Percentiles rank a stretch among this genome's conserved stretches.
These are phyloP conservation scores for Serendipita sp. DNA, from an alignment of 768 basidiomycete genomes.

Conservation along the genomic window DNA sequence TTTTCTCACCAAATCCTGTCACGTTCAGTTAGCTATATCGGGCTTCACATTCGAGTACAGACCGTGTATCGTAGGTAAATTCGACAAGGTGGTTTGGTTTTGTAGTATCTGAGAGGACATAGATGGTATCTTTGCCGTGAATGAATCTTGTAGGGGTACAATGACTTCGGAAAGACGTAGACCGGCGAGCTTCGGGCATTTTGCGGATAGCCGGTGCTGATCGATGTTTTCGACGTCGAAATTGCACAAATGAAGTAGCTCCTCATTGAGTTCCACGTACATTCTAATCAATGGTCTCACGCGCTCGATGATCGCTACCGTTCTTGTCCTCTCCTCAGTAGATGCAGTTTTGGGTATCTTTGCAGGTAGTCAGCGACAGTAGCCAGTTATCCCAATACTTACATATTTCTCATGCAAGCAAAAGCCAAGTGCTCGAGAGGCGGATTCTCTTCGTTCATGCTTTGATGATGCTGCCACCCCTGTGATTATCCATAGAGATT, in stretches of 20 bases:
- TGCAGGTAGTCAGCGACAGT: not conserved
- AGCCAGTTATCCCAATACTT: not conserved
- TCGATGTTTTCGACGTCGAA: slow-evolving; percentile 24
- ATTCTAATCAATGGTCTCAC: not conserved
- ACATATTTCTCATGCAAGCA: not conserved
- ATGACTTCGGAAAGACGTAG: slow-evolving; percentile 55
- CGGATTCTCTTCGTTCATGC: slow-evolving; percentile 33
- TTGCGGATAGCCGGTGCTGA: slow-evolving; percentile 21
- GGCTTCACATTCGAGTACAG: not conserved
- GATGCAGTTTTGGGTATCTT: not conserved
- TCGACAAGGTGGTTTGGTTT: slow-evolving; percentile 59
- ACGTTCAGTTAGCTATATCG: not conserved
- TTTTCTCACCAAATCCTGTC: slow-evolving; percentile 62
- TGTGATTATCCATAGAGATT: slow-evolving; percentile 77
- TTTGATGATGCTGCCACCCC: not conserved
- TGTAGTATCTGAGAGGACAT: slow-evolving; percentile 44
- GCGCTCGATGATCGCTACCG: not conserved
- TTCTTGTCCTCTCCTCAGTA: not conserved
- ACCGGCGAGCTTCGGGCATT: slow-evolving; percentile 28
- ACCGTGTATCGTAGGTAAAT: slow-evolving; percentile 67
- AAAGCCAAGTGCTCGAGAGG: not conserved
- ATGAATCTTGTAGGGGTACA: slow-evolving; percentile 82
- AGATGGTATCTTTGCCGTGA: slow-evolving; percentile 79
- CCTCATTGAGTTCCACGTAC: slow-evolving; percentile 20
- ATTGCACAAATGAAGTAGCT: slow-evolving; percentile 54